Percentiles rank a stretch among this genome's conserved stretches.
Evolutionary conservation across 2,329 filamentous ascomycete species (phyloP).

Genomic region (Ophiocordyceps camponoti-floridani): DNA sequence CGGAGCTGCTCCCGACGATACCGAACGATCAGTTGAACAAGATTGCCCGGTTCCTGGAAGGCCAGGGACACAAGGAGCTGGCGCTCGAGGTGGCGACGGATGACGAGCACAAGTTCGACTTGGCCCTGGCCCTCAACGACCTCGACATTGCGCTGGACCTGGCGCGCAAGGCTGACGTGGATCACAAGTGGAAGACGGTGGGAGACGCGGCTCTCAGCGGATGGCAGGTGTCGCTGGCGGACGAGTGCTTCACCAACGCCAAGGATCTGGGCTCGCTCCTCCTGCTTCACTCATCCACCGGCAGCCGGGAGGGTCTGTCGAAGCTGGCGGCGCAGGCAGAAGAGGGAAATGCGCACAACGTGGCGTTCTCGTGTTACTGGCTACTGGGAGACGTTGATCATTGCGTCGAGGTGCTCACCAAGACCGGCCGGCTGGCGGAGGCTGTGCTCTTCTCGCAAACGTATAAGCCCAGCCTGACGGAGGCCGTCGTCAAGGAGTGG

Average conservation of each 20-base stretch:
- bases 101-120: constrained; percentile 88
- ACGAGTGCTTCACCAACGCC: constrained; percentile 82
- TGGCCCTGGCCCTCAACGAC: constrained; percentile 67
- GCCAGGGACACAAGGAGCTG: constrained; percentile 91
- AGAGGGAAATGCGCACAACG: constrained; percentile 67
- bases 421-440: constrained; percentile 67
- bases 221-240: constrained; percentile 78
- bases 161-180: constrained; percentile 65
- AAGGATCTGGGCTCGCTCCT: constrained; percentile 82
- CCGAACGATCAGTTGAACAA: constrained; percentile 93
- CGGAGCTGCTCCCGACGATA: constrained; percentile 68
- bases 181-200: constrained; percentile 97
- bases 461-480: constrained; percentile 69
- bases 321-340: constrained; percentile 59
- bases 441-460: constrained; percentile 87
- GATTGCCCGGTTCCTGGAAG: constrained; percentile 91
- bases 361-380: constrained; percentile 85
- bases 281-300: constrained; percentile 73
- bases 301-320: constrained; percentile 56
- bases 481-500: constrained; percentile 56
- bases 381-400: constrained; percentile 65
- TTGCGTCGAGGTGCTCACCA: constrained; percentile 62
- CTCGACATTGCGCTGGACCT: constrained; percentile 74
- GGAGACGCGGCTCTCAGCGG: constrained; percentile 74
- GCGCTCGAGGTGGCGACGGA: constrained; percentile 90